phyloP scores from a whole-genome alignment of 73 alveolate genomes.

The Loxodes magnus region DNA sequence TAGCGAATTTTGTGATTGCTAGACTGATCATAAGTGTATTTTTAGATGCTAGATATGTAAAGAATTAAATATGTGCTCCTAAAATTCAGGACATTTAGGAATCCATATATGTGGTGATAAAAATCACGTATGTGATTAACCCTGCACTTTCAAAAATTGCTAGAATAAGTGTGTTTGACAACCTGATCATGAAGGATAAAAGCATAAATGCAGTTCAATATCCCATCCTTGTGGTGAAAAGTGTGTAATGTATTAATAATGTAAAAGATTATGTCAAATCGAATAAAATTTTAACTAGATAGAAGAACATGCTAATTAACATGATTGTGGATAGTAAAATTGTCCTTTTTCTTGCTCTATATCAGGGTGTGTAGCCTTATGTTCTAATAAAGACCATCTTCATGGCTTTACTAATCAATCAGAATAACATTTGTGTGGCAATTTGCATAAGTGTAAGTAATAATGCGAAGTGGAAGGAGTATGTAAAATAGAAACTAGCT shows the following conservation, averaged over 20 bases:
- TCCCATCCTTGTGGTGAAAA: slow-evolving; percentile 5
- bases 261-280: not conserved
- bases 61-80: not conserved
- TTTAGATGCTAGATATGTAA: not conserved
- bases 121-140: not conserved
- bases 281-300: too few relatives aligned
- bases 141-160: not conserved
- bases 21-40: not conserved
- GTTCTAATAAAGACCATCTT: not conserved
- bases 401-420: too few relatives aligned
- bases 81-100: not conserved
- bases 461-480: too few relatives aligned
- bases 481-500: too few relatives aligned
- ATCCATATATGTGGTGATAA: not conserved
- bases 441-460: not conserved
- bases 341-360: not conserved
- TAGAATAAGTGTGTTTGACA: not conserved
- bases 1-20: not conserved
- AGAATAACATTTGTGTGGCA: not conserved
- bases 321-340: not conserved
- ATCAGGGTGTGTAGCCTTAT: not conserved
- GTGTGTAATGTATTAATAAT: not conserved
- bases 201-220: not conserved
- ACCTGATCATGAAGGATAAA: slow-evolving; percentile 2
- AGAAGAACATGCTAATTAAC: not conserved